Evolutionary conservation across 2,329 filamentous ascomycete species (phyloP).

Genomic region (Diatrype stigma): DNA sequence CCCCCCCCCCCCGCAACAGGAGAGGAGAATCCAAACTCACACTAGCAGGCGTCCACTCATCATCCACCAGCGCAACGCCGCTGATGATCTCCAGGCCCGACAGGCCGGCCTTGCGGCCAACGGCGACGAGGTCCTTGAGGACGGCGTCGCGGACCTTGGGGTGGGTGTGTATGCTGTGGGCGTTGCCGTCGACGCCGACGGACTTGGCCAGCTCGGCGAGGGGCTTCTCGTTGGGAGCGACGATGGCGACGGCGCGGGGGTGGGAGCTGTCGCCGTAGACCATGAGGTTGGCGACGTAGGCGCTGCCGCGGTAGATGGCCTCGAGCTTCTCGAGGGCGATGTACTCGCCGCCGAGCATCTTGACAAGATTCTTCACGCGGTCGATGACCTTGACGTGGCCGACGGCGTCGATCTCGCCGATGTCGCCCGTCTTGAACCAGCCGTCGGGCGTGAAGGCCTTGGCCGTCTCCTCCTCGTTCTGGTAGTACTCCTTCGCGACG

Average conservation of each 20-base stretch:
- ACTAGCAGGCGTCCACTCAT: conserved; percentile 83
- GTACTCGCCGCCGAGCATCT: conserved; percentile 93
- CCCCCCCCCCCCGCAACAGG: too few species aligned
- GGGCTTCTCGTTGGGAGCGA: conserved; percentile 63
- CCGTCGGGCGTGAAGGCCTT: conserved; percentile 76
- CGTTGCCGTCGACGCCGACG: conserved; percentile 60
- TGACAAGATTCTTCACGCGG: conserved; percentile 97
- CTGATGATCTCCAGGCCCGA: conserved; percentile 69
- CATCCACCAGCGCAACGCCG: conserved; percentile 73
- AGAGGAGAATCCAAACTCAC: conserved; percentile 53
- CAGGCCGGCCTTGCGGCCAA: conserved; percentile 63
- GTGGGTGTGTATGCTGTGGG: conserved; percentile 64
- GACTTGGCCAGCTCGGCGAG: conserved; percentile 56
- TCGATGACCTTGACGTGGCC: conserved; percentile 87
- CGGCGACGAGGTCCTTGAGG: conserved; percentile 63
- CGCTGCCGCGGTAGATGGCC: conserved; percentile 76
- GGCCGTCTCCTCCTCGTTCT: conserved; percentile 80
- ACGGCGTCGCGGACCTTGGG: conserved; percentile 58
- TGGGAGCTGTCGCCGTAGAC: conserved; percentile 74
- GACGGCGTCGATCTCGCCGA: conserved; percentile 78
- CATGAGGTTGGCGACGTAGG: conserved; percentile 82
- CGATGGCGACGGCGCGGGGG: conserved; percentile 76
- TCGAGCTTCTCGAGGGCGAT: conserved; percentile 96
- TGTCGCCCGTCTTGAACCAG: conserved; percentile 97
- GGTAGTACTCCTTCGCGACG: conserved; percentile 74